phyloP scores from a whole-genome alignment of 1,284 basidiomycete species.

The Chalciporus sp. region DNA sequence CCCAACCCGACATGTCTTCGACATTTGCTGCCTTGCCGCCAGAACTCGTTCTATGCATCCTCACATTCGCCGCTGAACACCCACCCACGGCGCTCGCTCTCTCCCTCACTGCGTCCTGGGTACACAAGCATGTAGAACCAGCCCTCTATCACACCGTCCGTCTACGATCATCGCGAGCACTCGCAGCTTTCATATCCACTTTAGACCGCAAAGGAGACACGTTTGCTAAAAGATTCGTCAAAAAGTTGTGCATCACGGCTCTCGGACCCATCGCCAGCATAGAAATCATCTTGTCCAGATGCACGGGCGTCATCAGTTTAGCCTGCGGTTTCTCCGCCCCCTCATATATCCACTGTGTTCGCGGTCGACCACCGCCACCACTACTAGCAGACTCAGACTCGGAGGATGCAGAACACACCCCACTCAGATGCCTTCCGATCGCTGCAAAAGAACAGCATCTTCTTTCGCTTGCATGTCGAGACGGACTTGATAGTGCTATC shows the following conservation, averaged over 20 bases:
- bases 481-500: constrained; percentile 39
- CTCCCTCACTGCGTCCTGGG: constrained; percentile 38
- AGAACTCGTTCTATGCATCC: constrained; percentile 40
- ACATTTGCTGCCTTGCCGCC: constrained; percentile 37
- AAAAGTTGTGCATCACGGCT: constrained; percentile 40
- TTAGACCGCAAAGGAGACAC: constrained; percentile 30
- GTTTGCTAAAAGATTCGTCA: constrained; percentile 27
- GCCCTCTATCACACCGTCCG: constrained; percentile 42
- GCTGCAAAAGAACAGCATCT: constrained; percentile 40
- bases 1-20: constrained; percentile 9
- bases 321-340: constrained; percentile 42
- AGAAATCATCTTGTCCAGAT: constrained; percentile 35
- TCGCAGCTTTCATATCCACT: constrained; percentile 37
- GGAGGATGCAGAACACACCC: not conserved
- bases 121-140: constrained; percentile 38
- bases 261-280: constrained; percentile 40
- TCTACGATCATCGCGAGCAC: constrained; percentile 36
- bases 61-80: constrained; percentile 39
- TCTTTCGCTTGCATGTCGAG: constrained; percentile 39
- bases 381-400: too few species aligned
- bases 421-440: constrained; percentile 3
- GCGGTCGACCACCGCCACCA: not conserved
- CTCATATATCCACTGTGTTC: constrained; percentile 23
- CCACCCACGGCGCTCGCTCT: constrained; percentile 35
- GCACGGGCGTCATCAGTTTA: constrained; percentile 38